A percentile compares a stretch with the other conserved stretches of the same genome.
These are phyloP conservation scores for Hawksworthiomyces lignivorus DNA, from an alignment of 2,329 filamentous ascomycete species.

Conservation along the genomic window DNA sequence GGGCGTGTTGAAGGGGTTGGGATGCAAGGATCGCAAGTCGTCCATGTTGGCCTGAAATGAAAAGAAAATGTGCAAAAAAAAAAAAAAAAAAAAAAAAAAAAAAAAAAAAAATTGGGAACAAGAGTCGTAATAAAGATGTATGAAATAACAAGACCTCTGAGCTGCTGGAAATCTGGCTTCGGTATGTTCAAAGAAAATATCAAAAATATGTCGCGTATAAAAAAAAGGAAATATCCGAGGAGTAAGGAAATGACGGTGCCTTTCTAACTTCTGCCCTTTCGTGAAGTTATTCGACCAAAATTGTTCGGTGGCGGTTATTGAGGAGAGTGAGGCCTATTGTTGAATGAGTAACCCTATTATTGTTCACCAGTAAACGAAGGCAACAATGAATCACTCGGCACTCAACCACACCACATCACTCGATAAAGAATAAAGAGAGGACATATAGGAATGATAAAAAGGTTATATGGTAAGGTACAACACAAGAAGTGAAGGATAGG, in stretches of 20 bases:
- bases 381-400: conserved; percentile 4
- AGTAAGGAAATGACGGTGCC: too few relatives aligned
- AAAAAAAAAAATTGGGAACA: too few relatives aligned
- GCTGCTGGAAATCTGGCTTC: neutral
- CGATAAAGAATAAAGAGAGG: conserved; percentile 6
- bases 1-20: conserved; percentile 14
- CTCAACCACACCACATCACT: conserved; percentile 3
- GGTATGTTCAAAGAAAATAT: too few relatives aligned
- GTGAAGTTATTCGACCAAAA: too few relatives aligned
- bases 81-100: neutral
- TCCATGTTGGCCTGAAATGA: conserved; percentile 18
- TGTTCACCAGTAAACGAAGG: conserved; percentile 2
- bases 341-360: conserved; percentile 1
- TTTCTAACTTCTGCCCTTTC: too few relatives aligned
- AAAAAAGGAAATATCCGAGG: too few relatives aligned
- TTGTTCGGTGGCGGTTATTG: too few relatives aligned
- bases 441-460: neutral
- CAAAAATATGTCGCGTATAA: too few relatives aligned
- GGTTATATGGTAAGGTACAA: neutral
- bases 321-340: conserved; percentile 6
- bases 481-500: conserved; percentile 1
- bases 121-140: too few relatives aligned
- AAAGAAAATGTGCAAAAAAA: neutral
- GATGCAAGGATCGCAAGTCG: conserved; percentile 15
- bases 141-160: too few relatives aligned